Evolutionary conservation across 371 early-diverging fungal genomes (phyloP), one percentile per base, ranked within the genome.

Genomic region (Globomyces sp.): DNA sequence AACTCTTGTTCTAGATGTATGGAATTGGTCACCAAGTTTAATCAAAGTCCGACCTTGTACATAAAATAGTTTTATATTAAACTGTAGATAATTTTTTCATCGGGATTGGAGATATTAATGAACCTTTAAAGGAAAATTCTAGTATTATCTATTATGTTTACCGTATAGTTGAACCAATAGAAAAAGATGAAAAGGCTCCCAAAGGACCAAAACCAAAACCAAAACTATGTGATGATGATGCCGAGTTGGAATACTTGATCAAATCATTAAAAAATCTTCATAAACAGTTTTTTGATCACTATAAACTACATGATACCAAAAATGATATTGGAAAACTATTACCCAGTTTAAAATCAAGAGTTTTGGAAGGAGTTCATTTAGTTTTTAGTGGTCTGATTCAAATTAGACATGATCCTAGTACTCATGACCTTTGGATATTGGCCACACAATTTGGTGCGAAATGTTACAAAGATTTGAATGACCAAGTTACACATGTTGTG

Each of bases 41-140:
- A 87, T 97, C 60, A 85, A 89, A 63, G 92, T 98, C 36, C 82
- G 85, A 53, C 94, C 94, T 47, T 98, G 95, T 93, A 87, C 76
- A 85, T 73, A 8, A 1, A 24, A 24, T 24, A 24, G 24, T 24
- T 24, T n/a, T 64, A 8, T 3, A 13, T 8, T 58, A 42, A 11
- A 49, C 46, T 5, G 24, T 72, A 94, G 94, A 90, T 70, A 89
- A 88, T 58, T 97, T 94, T 72, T 98, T 96, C 77, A 76, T 86
- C 1, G 93, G 93, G n/a, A 90, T 87, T 63, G 98, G 96, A 11
- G 98, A 98, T 72, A 97, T 98, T 68, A 95, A 98, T 73, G 91
- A 86, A 58, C 77, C 75, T 0, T 42, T 59, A 11, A 57, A 63
- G 24, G 64, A 63, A 63, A 50, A 39, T 3, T n/a, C 63, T 11